Conservation (phyloP, 371 early-diverging fungal species). For the Mucor racemosus region DNA sequence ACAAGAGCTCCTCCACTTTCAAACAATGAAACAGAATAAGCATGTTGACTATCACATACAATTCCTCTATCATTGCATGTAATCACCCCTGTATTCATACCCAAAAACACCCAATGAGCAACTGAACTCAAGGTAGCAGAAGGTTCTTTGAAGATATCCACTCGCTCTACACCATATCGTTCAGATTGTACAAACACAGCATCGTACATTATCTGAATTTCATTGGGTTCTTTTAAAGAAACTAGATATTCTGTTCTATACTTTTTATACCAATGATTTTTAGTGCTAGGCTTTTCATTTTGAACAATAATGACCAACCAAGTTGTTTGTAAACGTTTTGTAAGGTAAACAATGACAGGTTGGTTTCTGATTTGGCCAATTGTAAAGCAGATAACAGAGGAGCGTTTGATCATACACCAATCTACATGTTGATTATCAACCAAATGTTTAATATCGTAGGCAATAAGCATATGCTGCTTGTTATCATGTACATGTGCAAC, state of each 20-base stretch:
- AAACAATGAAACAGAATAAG: constrained; percentile 14
- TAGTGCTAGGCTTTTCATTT: neutral
- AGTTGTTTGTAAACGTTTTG: constrained; percentile 10
- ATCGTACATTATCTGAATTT: constrained; percentile 16
- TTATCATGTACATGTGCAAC: constrained; percentile 17
- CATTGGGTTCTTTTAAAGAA: constrained; percentile 18
- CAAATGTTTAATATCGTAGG: constrained; percentile 18
- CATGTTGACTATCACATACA: constrained; percentile 13
- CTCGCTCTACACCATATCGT: constrained; percentile 21
- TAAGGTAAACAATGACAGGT: constrained; percentile 21
- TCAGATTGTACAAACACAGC: constrained; percentile 18
- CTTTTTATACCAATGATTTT: constrained; percentile 22
- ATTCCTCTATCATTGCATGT: neutral
- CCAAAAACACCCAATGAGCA: neutral
- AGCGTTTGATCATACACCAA: constrained; percentile 22
- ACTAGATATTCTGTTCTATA: constrained; percentile 21
- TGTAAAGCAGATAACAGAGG: constrained; percentile 17
- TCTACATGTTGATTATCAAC: neutral
- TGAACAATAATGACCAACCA: constrained; percentile 20
- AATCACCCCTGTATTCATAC: constrained; percentile 1
- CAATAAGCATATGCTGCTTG: constrained; percentile 14
- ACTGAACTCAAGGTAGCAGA: neutral
- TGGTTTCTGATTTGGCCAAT: constrained; percentile 19
- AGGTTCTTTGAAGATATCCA: constrained; percentile 14
- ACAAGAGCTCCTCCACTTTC: neutral